Evolutionary conservation across 371 early-diverging fungal species (phyloP).

Genomic region (Syncephalastrum racemosum): DNA sequence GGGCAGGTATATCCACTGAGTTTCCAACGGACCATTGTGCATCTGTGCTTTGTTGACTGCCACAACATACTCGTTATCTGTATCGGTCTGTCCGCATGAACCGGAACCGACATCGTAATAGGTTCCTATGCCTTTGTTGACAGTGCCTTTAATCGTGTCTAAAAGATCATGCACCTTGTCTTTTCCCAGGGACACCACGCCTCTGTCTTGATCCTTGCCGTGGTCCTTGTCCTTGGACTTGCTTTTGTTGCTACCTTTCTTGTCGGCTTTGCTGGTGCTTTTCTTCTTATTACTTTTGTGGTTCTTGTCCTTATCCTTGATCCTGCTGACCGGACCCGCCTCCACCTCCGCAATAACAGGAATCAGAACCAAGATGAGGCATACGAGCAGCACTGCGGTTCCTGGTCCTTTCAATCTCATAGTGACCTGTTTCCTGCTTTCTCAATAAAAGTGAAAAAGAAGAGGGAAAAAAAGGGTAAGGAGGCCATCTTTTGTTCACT

Average conservation of each 20-base stretch:
- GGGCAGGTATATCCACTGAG: not conserved
- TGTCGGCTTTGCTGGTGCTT: not conserved
- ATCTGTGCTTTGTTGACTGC: slow-evolving; percentile 40
- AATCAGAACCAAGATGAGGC: not conserved
- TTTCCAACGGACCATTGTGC: slow-evolving; percentile 30
- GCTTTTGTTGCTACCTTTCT: slow-evolving; percentile 1
- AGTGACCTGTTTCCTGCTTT: no score
- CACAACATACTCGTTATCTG: slow-evolving; percentile 31
- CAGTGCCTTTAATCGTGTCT: not conserved
- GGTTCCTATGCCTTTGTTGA: slow-evolving; percentile 26
- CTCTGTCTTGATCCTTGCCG: no score
- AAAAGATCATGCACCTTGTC: not conserved
- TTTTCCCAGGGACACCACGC: no score
- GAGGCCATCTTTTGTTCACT: no score
- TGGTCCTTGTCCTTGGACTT: not conserved
- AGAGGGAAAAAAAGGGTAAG: no score
- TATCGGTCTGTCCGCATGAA: slow-evolving; percentile 35
- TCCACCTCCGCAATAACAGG: not conserved
- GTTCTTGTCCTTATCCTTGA: not conserved
- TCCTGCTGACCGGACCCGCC: no score
- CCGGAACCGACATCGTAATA: slow-evolving; percentile 38
- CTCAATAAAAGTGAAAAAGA: no score
- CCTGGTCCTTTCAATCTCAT: no score
- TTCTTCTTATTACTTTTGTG: not conserved
- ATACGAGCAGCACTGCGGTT: not conserved